phyloP scores from a whole-genome alignment of 2,329 filamentous ascomycete genomes.

The Tricladium varicosporioides region DNA sequence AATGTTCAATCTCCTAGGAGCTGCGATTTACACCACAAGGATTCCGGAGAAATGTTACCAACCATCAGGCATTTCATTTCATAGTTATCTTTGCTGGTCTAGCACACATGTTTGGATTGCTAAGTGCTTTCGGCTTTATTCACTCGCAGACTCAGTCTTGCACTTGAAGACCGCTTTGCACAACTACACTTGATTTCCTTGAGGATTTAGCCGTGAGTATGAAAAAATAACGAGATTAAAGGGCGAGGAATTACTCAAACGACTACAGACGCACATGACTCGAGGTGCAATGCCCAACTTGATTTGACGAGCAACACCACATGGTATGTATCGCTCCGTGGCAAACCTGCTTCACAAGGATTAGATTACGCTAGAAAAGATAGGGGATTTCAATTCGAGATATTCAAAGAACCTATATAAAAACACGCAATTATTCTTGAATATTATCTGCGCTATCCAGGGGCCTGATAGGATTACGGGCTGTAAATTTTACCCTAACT shows the following conservation, averaged over 20 bases:
- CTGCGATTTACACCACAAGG: conserved; percentile 17
- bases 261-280: not conserved
- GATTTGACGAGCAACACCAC: not conserved
- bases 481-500: not conserved
- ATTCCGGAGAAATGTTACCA: conserved; percentile 28
- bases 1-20: conserved; percentile 17
- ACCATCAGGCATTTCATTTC: conserved; percentile 32
- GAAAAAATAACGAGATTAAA: too few relatives aligned
- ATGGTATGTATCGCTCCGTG: not conserved
- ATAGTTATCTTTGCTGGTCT: conserved; percentile 29
- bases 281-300: conserved; percentile 1
- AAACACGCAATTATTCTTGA: not conserved
- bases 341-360: not conserved
- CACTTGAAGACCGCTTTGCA: too few relatives aligned
- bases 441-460: conserved; percentile 1
- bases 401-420: not conserved
- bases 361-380: not conserved
- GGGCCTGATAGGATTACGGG: not conserved
- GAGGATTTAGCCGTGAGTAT: too few relatives aligned
- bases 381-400: not conserved
- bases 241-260: not conserved
- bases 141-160: not conserved
- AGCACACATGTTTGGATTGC: conserved; percentile 22
- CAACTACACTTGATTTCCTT: too few relatives aligned
- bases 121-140: conserved; percentile 18